Percentiles rank a stretch among this genome's conserved stretches.
Evolutionary conservation across 2,329 filamentous ascomycete species (phyloP).

Genomic region (Dothideomycetes sp.): DNA sequence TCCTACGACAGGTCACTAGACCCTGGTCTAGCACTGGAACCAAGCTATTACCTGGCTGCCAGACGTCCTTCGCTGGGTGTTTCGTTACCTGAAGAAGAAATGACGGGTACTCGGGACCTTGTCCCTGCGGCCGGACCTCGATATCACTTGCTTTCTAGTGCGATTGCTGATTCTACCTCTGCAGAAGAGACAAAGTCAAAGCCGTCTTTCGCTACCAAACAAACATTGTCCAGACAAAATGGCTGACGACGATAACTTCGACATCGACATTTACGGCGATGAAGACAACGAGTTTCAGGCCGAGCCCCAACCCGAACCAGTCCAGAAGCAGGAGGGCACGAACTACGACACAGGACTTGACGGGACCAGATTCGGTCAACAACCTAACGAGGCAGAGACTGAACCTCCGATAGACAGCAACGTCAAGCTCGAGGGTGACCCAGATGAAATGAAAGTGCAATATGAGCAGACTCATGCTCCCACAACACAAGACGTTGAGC

Average conservation of each 20-base stretch:
- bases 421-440: background rate
- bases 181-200: too few species aligned
- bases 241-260: conserved; percentile 59
- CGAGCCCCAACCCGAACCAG: conserved; percentile 13
- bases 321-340: conserved; percentile 22
- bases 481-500: background rate
- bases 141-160: too few species aligned
- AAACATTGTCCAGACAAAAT: too few species aligned
- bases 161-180: too few species aligned
- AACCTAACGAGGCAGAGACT: conserved; percentile 19
- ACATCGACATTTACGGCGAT: conserved; percentile 62
- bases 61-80: too few species aligned
- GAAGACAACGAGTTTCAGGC: conserved; percentile 30
- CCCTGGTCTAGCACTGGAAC: too few species aligned
- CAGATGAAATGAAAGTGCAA: conserved; percentile 14
- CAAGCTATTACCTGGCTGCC: too few species aligned
- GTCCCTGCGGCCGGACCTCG: too few species aligned
- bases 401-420: conserved; percentile 9
- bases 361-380: conserved; percentile 19
- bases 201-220: background rate
- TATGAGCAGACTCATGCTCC: conserved; percentile 8
- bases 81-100: background rate
- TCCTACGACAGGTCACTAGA: too few species aligned
- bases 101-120: too few species aligned
- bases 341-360: conserved; percentile 24